A percentile compares a stretch with the other conserved stretches of the same genome.
Conservation (phyloP, 768 basidiomycete species). For the Crucibulum laeve region DNA sequence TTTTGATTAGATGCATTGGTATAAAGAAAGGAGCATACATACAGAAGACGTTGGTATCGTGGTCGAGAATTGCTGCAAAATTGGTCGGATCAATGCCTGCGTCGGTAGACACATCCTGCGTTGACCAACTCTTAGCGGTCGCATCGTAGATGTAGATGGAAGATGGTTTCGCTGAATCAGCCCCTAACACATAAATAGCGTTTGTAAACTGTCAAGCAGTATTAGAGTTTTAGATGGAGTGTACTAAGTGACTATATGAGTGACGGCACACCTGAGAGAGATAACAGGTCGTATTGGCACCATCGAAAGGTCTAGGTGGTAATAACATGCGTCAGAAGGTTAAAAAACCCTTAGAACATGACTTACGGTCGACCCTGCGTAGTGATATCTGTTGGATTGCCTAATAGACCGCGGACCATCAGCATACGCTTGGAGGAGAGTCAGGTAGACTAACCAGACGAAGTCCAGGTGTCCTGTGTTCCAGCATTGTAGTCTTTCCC, state of each 20-base stretch:
- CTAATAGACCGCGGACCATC: slow-evolving; percentile 21
- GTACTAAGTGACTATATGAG: not conserved
- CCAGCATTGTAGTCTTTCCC: slow-evolving; percentile 85
- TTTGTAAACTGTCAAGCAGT: slow-evolving; percentile 60
- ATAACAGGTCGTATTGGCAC: slow-evolving; percentile 62
- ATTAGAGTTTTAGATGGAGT: not conserved
- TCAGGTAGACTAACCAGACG: slow-evolving; percentile 36
- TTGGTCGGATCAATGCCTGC: slow-evolving; percentile 55
- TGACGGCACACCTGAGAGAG: slow-evolving; percentile 51
- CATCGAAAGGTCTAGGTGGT: slow-evolving; percentile 56
- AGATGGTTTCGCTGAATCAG: slow-evolving; percentile 64
- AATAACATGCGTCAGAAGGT: not conserved
- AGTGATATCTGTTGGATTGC: slow-evolving; percentile 64
- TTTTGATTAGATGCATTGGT: slow-evolving; percentile 1
- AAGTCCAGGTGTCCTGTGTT: slow-evolving; percentile 62
- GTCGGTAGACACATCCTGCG: slow-evolving; percentile 45
- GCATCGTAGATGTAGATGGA: slow-evolving; percentile 82
- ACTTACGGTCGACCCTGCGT: slow-evolving; percentile 74
- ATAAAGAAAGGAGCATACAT: slow-evolving; percentile 14
- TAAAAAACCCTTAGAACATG: not conserved
- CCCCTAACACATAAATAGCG: slow-evolving; percentile 81
- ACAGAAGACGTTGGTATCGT: slow-evolving; percentile 93
- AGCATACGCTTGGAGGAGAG: not conserved
- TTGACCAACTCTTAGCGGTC: slow-evolving; percentile 68
- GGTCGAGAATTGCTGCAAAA: slow-evolving; percentile 78